phyloP scores from a whole-genome alignment of 2,329 filamentous ascomycete species.

The Pseudogymnoascus sp. region DNA sequence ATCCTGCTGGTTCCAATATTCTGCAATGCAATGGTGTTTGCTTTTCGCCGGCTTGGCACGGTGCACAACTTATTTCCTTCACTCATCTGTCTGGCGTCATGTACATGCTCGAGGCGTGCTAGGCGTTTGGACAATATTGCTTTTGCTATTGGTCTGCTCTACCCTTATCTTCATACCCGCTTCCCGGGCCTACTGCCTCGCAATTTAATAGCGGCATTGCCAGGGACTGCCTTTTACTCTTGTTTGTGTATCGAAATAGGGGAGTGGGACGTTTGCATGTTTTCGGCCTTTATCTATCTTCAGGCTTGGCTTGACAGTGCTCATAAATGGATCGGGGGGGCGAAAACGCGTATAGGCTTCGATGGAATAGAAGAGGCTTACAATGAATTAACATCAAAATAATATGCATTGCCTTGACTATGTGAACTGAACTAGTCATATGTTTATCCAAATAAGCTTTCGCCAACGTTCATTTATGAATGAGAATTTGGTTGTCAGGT shows the following conservation, averaged over 20 bases:
- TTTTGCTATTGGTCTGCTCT: slow-evolving; percentile 9
- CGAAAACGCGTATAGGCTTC: slow-evolving; percentile 7
- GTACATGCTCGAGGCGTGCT: slow-evolving; percentile 8
- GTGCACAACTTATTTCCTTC: slow-evolving; percentile 1
- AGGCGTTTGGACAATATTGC: slow-evolving; percentile 8
- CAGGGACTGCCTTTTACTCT: slow-evolving; percentile 7
- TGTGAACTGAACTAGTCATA: background rate
- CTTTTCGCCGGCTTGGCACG: background rate
- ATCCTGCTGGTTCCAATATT: slow-evolving; percentile 6
- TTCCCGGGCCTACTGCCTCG: slow-evolving; percentile 6
- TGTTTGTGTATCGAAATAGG: slow-evolving; percentile 8
- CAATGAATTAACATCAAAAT: slow-evolving; percentile 8
- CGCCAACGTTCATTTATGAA: background rate
- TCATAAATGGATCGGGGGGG: slow-evolving; percentile 7
- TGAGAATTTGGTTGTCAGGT: no score
- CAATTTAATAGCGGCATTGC: slow-evolving; percentile 7
- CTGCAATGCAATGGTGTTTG: slow-evolving; percentile 8
- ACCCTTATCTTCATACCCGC: slow-evolving; percentile 9
- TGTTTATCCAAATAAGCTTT: background rate
- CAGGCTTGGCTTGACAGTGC: slow-evolving; percentile 5
- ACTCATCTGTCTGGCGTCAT: slow-evolving; percentile 8
- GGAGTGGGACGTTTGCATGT: slow-evolving; percentile 7
- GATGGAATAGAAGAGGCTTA: slow-evolving; percentile 8
- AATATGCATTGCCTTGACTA: background rate
- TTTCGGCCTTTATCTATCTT: slow-evolving; percentile 8